Percentiles rank a stretch among this genome's conserved stretches.
phyloP scores from a whole-genome alignment of 2,329 filamentous ascomycete genomes.

The Colletotrichum magnum region DNA sequence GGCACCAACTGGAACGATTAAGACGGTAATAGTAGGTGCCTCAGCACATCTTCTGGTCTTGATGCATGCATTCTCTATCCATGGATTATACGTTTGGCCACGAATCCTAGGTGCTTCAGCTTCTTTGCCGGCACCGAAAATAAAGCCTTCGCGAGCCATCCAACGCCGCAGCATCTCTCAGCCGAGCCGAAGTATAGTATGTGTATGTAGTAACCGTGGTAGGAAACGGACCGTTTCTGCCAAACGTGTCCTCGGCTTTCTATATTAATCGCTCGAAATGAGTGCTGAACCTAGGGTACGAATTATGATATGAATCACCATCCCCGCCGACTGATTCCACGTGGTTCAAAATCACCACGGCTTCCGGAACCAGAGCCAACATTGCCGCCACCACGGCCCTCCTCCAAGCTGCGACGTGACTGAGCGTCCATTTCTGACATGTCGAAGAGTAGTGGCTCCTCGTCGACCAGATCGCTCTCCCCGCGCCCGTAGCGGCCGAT shows the following conservation, averaged over 20 bases:
- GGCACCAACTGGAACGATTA: too few relatives aligned
- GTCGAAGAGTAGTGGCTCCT: conserved; percentile 80
- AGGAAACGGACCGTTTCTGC: too few relatives aligned
- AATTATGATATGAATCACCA: conserved; percentile 48
- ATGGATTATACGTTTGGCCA: neutral
- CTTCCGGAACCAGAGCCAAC: conserved; percentile 53
- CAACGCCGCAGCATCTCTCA: conserved; percentile 25
- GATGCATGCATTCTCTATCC: conserved; percentile 39
- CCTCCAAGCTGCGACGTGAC: conserved; percentile 71
- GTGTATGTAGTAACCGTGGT: neutral
- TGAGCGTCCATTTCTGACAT: conserved; percentile 78
- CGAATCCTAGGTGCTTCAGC: conserved; percentile 2
- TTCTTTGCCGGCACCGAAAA: conserved; percentile 14
- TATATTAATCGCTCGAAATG: neutral
- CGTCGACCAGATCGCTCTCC: conserved; percentile 69
- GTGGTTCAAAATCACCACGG: conserved; percentile 56
- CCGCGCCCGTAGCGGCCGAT: conserved; percentile 54
- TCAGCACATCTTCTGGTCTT: conserved; percentile 20
- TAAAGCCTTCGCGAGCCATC: conserved; percentile 3
- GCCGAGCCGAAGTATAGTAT: conserved; percentile 17
- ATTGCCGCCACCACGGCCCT: conserved; percentile 58
- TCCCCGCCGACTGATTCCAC: conserved; percentile 53
- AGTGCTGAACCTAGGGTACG: neutral
- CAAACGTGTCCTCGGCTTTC: neutral
- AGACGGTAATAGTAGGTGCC: neutral